phyloP scores from a whole-genome alignment of 208 protist species.

The Trypanosoma theileri region DNA sequence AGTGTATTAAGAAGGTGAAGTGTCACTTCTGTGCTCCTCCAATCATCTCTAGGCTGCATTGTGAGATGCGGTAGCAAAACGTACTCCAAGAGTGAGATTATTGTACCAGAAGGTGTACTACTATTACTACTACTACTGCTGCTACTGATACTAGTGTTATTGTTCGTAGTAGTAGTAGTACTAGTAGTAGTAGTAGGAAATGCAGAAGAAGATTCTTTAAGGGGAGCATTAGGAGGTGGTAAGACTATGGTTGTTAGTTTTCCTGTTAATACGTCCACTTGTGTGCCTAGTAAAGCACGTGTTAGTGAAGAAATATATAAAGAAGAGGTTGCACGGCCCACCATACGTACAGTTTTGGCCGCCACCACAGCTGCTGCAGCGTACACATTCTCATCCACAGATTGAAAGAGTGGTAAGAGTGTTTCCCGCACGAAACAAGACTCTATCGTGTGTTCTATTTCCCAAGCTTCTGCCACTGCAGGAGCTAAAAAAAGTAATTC shows the following conservation, averaged over 20 bases:
- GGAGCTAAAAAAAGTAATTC: slow-evolving; percentile 45
- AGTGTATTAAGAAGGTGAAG: slow-evolving; percentile 51
- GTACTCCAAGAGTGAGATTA: slow-evolving; percentile 42
- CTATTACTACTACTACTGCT: too few relatives aligned
- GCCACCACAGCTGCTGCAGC: slow-evolving; percentile 45
- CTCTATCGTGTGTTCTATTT: slow-evolving; percentile 35
- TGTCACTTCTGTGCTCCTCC: slow-evolving; percentile 56
- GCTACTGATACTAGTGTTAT: too few relatives aligned
- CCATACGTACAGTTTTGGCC: slow-evolving; percentile 34
- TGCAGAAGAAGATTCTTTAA: background rate
- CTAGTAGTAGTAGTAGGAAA: too few relatives aligned
- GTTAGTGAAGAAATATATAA: slow-evolving; percentile 32
- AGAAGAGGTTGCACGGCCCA: slow-evolving; percentile 20
- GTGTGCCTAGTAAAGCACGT: slow-evolving; percentile 42
- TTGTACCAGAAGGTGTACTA: background rate
- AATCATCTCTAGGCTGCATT: slow-evolving; percentile 31
- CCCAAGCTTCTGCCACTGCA: slow-evolving; percentile 39
- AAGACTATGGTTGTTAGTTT: background rate
- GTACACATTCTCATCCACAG: slow-evolving; percentile 56
- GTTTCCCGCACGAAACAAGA: slow-evolving; percentile 50
- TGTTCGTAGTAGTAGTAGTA: too few relatives aligned
- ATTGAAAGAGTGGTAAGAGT: slow-evolving; percentile 60
- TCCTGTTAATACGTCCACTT: slow-evolving; percentile 27
- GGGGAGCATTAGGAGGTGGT: background rate
- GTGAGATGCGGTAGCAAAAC: slow-evolving; percentile 52